Evolutionary conservation across 2,329 filamentous ascomycete genomes (phyloP).

Genomic region (Rosellinia necatrix): DNA sequence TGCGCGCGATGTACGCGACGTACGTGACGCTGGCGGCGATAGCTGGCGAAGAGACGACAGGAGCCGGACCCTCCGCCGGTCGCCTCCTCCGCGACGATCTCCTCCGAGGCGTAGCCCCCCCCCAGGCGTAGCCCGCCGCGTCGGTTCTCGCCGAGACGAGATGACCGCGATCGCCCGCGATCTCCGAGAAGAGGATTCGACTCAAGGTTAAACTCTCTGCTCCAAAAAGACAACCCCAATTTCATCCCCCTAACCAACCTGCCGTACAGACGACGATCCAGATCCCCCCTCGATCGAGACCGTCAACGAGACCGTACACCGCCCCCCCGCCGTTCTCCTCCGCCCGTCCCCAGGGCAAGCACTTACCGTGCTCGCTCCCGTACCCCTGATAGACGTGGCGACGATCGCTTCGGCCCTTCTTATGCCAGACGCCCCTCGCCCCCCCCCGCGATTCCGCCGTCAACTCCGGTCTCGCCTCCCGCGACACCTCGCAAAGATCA

Average conservation of each 20-base stretch:
- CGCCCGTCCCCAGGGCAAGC: slow-evolving; percentile 45
- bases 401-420: slow-evolving; percentile 44
- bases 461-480: slow-evolving; percentile 56
- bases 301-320: slow-evolving; percentile 43
- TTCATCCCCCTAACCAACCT: slow-evolving; percentile 36
- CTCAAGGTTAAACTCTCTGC: slow-evolving; percentile 43
- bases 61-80: slow-evolving; percentile 46
- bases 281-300: slow-evolving; percentile 58
- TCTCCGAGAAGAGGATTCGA: slow-evolving; percentile 48
- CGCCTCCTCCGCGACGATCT: slow-evolving; percentile 45
- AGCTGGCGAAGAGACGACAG: slow-evolving; percentile 47
- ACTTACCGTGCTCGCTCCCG: slow-evolving; percentile 60
- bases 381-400: slow-evolving; percentile 55
- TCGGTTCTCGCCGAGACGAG: slow-evolving; percentile 44
- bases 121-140: slow-evolving; percentile 43
- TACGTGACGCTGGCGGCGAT: slow-evolving; percentile 36
- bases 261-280: slow-evolving; percentile 54
- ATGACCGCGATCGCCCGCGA: slow-evolving; percentile 46
- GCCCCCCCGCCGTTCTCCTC: slow-evolving; percentile 45
- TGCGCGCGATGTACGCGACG: slow-evolving; percentile 20
- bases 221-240: slow-evolving; percentile 34
- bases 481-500: slow-evolving; percentile 55
- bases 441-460: slow-evolving; percentile 53
- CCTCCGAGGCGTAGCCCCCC: slow-evolving; percentile 42
- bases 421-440: slow-evolving; percentile 54